A percentile compares a stretch with the other conserved stretches of the same genome.
Conservation (phyloP, 345 rosid species). For the Citrus inodora region DNA sequence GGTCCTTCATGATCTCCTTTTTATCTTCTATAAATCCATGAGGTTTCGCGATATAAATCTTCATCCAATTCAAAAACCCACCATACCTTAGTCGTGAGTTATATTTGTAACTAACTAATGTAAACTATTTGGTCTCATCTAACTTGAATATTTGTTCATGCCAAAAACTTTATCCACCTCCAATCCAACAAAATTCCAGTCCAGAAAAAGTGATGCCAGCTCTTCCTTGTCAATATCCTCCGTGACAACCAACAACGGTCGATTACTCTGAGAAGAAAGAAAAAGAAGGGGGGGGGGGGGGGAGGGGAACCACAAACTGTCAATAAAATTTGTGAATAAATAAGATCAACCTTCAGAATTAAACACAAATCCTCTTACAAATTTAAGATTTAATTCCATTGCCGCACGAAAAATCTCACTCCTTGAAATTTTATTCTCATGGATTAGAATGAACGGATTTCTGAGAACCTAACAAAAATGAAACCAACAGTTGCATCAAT, state of each 20-base stretch:
- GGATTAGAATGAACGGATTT: slow-evolving; percentile 40
- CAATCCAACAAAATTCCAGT: slow-evolving; percentile 37
- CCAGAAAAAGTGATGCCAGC: slow-evolving; percentile 34
- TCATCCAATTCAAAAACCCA: neutral
- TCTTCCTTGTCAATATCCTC: slow-evolving; percentile 48
- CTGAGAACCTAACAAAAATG: slow-evolving; percentile 34
- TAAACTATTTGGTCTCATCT: no score
- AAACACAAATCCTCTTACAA: slow-evolving; percentile 26
- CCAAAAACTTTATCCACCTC: neutral
- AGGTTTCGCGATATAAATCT: slow-evolving; percentile 33
- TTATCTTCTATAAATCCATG: no score
- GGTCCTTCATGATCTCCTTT: no score
- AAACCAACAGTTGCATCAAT: neutral
- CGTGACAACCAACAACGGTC: slow-evolving; percentile 40
- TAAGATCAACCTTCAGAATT: neutral
- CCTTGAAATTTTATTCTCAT: slow-evolving; percentile 38
- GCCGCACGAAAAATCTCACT: neutral
- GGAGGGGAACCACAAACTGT: neutral
- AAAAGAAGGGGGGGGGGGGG: neutral
- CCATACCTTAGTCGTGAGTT: no score
- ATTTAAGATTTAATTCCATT: neutral
- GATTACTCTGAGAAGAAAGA: slow-evolving; percentile 17
- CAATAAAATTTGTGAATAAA: neutral
- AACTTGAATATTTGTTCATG: no score
- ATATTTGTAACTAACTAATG: neutral